Conservation (phyloP, 192 early-diverging fungal species). For the Kappamyces sp. region DNA sequence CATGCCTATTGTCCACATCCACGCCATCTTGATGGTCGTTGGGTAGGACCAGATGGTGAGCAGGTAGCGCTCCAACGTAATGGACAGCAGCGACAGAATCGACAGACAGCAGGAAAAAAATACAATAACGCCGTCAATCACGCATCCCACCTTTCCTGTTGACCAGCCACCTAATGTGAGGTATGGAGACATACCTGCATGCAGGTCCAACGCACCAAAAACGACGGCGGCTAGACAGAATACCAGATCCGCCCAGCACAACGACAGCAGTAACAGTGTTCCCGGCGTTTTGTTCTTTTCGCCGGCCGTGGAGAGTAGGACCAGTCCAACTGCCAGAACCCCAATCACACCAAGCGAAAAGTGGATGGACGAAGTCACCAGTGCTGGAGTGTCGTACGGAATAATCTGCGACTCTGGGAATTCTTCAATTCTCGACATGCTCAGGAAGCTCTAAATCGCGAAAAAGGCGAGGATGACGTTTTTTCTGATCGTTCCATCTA, state of each 20-base stretch:
- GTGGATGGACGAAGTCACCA: no score
- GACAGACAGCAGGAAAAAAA: slow-evolving; percentile 2
- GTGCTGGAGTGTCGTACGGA: no score
- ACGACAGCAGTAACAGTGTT: neutral
- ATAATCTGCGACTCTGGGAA: no score
- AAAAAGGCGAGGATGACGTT: neutral
- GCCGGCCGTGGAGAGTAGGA: neutral
- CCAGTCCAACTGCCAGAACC: neutral
- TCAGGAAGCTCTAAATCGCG: no score
- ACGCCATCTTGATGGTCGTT: slow-evolving; percentile 3
- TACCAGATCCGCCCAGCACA: slow-evolving; percentile 12
- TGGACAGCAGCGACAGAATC: slow-evolving; percentile 6
- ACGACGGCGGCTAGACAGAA: neutral
- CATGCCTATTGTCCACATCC: neutral
- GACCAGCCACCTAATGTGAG: neutral
- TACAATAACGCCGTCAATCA: neutral
- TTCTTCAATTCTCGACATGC: no score
- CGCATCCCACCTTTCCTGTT: slow-evolving; percentile 8
- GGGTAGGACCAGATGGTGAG: neutral
- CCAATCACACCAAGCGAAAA: slow-evolving; percentile 6
- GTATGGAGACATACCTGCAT: neutral
- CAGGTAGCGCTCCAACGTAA: slow-evolving; percentile 6
- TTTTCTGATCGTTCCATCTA: slow-evolving; percentile 28
- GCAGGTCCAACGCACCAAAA: neutral
- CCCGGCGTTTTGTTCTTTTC: neutral